Conservation (phyloP, 805 yeast species). For the Starmerella sirachaensis region DNA sequence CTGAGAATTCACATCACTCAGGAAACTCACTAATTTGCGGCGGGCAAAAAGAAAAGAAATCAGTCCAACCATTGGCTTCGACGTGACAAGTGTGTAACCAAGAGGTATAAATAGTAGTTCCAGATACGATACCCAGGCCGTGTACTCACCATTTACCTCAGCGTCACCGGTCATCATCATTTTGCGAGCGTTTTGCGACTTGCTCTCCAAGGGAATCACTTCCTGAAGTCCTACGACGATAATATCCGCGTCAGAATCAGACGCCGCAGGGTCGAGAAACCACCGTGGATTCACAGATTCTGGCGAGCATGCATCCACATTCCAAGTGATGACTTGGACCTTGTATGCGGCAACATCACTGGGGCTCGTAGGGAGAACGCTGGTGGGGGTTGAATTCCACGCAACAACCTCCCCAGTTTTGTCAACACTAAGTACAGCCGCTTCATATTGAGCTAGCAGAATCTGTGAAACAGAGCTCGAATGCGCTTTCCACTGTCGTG, state of each 20-base stretch:
- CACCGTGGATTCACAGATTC: slow-evolving; percentile 23
- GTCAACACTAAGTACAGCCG: slow-evolving; percentile 10
- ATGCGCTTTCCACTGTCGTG: slow-evolving; percentile 32
- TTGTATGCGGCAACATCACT: slow-evolving; percentile 11
- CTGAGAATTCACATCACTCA: slow-evolving; percentile 55
- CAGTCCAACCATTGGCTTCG: slow-evolving; percentile 79
- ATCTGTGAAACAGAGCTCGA: slow-evolving; percentile 23
- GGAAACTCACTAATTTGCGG: slow-evolving; percentile 38
- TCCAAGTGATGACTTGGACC: slow-evolving; percentile 33
- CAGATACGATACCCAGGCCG: slow-evolving; percentile 28
- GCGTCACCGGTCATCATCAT: slow-evolving; percentile 35
- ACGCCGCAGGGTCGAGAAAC: slow-evolving; percentile 6
- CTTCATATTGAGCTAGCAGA: slow-evolving; percentile 9
- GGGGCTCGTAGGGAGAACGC: slow-evolving; percentile 22
- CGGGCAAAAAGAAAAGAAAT: slow-evolving; percentile 57
- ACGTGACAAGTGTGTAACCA: slow-evolving; percentile 47
- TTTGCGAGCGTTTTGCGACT: slow-evolving; percentile 58
- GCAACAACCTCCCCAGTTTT: slow-evolving; percentile 11
- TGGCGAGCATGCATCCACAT: slow-evolving; percentile 32
- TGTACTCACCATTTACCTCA: slow-evolving; percentile 27
- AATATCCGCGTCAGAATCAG: slow-evolving; percentile 39
- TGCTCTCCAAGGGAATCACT: slow-evolving; percentile 74
- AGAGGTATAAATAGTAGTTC: slow-evolving; percentile 21
- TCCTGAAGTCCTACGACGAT: slow-evolving; percentile 83
- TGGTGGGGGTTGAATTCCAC: slow-evolving; percentile 23